Evolutionary conservation across 2,329 filamentous ascomycete genomes (phyloP), one percentile per base, ranked within the genome.

Genomic region (Blastomyces gilchristii): DNA sequence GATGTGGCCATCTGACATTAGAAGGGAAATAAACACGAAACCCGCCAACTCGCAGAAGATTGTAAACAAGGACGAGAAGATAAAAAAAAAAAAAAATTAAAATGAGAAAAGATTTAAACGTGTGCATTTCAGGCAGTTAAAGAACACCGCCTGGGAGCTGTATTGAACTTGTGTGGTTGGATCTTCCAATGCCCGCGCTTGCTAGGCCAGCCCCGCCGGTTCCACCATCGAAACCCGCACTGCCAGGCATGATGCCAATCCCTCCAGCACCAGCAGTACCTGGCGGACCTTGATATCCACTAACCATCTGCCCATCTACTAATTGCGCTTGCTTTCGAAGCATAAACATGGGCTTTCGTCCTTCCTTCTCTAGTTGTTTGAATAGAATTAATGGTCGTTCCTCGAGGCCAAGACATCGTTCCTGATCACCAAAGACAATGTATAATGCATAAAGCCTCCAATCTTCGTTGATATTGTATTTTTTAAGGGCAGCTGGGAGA

Each of bases 331-430:
- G 82, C 68, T 83, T 83, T 62, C 94, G 81, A 63, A 99, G 80
- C 94, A 99, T 99, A 72, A 99, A 99, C 94, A 97, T 97, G 28
- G 94, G 94, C 74, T 97, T 99, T 77, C 95, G 89, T 57, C 94
- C 94, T 78, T 97, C 94, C 74, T 92, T 92, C 73, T 97, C 92
- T 63, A 99, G 80, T 74, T 97, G 92, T 78, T 99, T 99, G 79
- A 99, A 99, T 66, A 99, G 78, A 66, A 97, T 95, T 64, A 99
- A 79, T 11, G 94, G 94, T 71, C 95, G 93, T 77, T 99, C 94
- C 63, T 97, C 89, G 68, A 96, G 80, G 0, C 89, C 91, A 47
- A 99, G 78, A 74, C 93, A 97, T 16, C 94, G 87, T 78, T 99
- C 94, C 76, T 97, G 91, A 71, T 97, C 92, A n/a, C 94, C 94